Evolutionary conservation across 352 stramenopile genomes (phyloP).

Genomic region (Phytophthora lateralis): DNA sequence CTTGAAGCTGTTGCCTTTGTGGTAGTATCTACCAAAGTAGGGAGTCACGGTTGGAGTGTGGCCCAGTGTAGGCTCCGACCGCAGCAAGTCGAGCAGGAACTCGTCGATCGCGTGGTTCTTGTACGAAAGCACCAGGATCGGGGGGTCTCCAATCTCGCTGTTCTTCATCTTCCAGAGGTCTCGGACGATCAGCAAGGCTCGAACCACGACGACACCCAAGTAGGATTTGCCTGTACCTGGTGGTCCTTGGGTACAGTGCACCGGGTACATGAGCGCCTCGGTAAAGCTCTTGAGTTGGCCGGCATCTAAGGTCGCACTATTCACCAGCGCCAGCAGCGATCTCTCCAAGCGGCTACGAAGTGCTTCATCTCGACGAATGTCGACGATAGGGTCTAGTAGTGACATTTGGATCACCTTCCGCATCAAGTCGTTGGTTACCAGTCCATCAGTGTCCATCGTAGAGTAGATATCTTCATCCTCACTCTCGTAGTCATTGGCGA

Average conservation of each 20-base stretch:
- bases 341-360: constrained; percentile 41
- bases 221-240: constrained; percentile 92
- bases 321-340: constrained; percentile 50
- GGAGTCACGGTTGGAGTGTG: constrained; percentile 14
- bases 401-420: constrained; percentile 60
- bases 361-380: constrained; percentile 72
- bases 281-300: constrained; percentile 82
- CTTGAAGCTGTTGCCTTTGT: constrained; percentile 34
- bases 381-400: constrained; percentile 72
- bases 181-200: constrained; percentile 77
- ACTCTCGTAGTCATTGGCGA: constrained; percentile 3
- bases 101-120: constrained; percentile 91
- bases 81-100: constrained; percentile 81
- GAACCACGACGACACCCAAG: constrained; percentile 82
- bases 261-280: constrained; percentile 70
- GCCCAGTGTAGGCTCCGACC: constrained; percentile 45
- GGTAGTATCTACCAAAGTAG: constrained; percentile 34
- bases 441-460: background rate
- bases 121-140: constrained; percentile 87
- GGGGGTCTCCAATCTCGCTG: constrained; percentile 63
- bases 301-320: constrained; percentile 59
- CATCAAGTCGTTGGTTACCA: constrained; percentile 25
- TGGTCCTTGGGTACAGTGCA: constrained; percentile 89
- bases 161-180: constrained; percentile 76
- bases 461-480: constrained; percentile 1